Base-by-base conservation (phyloP, 495 filamentous ascomycete genomes). In the Daldinia caldariorum region DNA sequence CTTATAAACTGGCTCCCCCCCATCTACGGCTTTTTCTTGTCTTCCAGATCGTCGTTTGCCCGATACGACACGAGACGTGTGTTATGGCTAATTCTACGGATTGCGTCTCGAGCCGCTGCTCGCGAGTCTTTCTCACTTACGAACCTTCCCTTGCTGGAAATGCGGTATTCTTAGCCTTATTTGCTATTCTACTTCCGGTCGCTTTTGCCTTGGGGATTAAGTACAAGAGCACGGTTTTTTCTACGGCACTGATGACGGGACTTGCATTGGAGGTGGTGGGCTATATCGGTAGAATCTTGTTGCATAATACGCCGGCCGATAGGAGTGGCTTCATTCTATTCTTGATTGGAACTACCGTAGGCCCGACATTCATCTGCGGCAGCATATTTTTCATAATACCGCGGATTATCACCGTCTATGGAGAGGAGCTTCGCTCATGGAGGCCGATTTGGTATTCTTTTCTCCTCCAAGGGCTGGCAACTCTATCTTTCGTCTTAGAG, bases 281-380 rank as follows among this genome's bases (percentile, higher is more conserved):
- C 37, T 83, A 83, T 61, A 68, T 79, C 29, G 81, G 77, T 4
- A 74, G 78, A 51, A 45, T 83, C 16, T 54, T 84, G 50, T 70
- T 82, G 31, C 68, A 69, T 31, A 60, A 43, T 38, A 66, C 76
- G 58, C 68, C 67, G 5, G 70, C 72, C 6, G 77, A 70, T 47
- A 62, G 63, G 29, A 56, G 61, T 13, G 67, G 53, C 35, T 80
- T 82, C 29, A 63, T 72, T 16, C 35, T 83, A 1, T 82, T 76
- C 31, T 71, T 84, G 55, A 50, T 79, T 10, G 83, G 82, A 39
- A 82, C 77, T 1, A 66, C 78, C 16, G 67, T 79, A 54, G 83
- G 79, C 20, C 74, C 81, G 7, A 78, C 77, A 2, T 72, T 81
- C 39, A 72, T 82, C 60, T 74, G 75, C 16, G 75, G 70, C 4